These are phyloP conservation scores for Cercophora sp. DNA, from an alignment of 495 filamentous ascomycete species.

Conservation along the genomic window DNA sequence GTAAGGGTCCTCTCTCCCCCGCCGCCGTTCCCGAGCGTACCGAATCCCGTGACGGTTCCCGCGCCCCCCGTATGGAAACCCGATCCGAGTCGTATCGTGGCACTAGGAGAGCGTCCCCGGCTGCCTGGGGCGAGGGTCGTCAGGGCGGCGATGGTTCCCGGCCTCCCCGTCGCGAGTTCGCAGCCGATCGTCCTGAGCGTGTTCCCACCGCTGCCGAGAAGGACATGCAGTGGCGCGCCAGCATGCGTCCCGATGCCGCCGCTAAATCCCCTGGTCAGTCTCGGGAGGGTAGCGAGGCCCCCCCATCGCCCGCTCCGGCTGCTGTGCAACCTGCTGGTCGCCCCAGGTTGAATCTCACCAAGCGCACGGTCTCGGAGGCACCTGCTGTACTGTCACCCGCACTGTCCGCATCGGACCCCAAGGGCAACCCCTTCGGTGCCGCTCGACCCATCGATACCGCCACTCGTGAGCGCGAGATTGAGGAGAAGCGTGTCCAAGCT, in stretches of 20 bases:
- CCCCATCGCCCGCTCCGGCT: conserved; percentile 58
- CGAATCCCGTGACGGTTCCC: conserved; percentile 62
- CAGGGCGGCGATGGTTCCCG: conserved; percentile 67
- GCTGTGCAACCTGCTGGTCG: conserved; percentile 55
- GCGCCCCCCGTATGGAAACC: conserved; percentile 56
- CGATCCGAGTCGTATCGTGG: conserved; percentile 44
- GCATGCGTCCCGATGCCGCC: conserved; percentile 71
- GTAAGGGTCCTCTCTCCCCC: conserved; percentile 85
- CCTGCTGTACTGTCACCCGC: conserved; percentile 48
- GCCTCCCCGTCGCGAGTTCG: conserved; percentile 76
- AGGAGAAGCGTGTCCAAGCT: conserved; percentile 73
- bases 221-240: conserved; percentile 80
- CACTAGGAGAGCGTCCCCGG: conserved; percentile 67
- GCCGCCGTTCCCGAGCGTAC: conserved; percentile 51
- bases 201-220: conserved; percentile 78
- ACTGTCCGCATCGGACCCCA: conserved; percentile 56
- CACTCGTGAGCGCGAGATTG: conserved; percentile 79
- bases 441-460: conserved; percentile 87
- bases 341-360: conserved; percentile 76
- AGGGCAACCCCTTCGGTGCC: conserved; percentile 88
- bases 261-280: conserved; percentile 41
- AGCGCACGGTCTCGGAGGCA: conserved; percentile 79
- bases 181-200: conserved; percentile 69
- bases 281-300: conserved; percentile 60
- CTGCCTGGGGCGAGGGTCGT: conserved; percentile 70